Conservation (phyloP, 305 asterid species). For the Fraxinus ornus region DNA sequence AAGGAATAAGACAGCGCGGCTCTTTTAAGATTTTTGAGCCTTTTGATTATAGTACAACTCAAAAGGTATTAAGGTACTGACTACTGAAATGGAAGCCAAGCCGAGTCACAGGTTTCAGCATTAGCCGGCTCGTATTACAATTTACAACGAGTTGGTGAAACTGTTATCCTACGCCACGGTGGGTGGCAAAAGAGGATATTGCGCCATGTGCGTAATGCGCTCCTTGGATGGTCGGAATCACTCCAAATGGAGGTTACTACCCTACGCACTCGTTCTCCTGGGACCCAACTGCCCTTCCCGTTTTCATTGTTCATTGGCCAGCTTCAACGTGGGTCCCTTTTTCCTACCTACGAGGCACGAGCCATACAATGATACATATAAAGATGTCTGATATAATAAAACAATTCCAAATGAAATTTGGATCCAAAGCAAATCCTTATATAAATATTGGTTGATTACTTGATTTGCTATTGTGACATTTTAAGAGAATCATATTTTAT, state of each 20-base stretch:
- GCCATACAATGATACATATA: neutral
- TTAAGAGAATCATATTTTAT: too few species aligned
- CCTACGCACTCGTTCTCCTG: constrained; percentile 21
- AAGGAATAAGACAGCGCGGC: constrained; percentile 40
- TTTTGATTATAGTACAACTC: neutral
- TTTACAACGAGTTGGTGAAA: constrained; percentile 3
- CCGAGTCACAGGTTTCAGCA: neutral
- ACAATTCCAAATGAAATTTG: neutral
- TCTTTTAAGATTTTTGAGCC: constrained; percentile 23
- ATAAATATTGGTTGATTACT: neutral
- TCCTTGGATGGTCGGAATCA: constrained; percentile 37
- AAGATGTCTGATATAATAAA: neutral
- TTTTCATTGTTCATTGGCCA: neutral
- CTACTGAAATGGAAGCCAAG: neutral
- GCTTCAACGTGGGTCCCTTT: constrained; percentile 17
- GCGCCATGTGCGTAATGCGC: constrained; percentile 47
- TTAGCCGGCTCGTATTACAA: constrained; percentile 8
- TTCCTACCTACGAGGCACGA: neutral
- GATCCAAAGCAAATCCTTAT: neutral
- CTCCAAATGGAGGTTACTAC: constrained; percentile 19
- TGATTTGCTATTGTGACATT: neutral
- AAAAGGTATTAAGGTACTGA: neutral
- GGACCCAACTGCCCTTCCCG: neutral
- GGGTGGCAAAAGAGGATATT: constrained; percentile 33
- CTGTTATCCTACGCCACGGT: constrained; percentile 28